Evolutionary conservation across 1,139 yeast genomes (phyloP).

Genomic region (Blastobotrys elegans): DNA sequence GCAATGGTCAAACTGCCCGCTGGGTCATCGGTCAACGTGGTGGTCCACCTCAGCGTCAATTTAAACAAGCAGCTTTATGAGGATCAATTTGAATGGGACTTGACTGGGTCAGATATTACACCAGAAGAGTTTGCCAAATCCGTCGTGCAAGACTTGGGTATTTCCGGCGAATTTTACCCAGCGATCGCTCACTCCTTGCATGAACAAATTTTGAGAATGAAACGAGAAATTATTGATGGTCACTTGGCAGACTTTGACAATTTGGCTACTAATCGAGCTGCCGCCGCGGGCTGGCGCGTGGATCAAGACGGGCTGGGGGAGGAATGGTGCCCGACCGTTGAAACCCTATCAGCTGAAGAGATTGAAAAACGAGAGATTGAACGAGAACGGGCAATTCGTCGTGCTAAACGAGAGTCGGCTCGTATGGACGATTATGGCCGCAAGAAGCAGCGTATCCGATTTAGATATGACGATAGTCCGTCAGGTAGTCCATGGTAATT

Average conservation of each 20-base stretch:
- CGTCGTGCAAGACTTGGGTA: constrained; percentile 80
- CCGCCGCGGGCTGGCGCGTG: constrained; percentile 59
- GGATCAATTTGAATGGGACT: constrained; percentile 94
- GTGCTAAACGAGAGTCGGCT: constrained; percentile 85
- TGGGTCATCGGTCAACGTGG: constrained; percentile 67
- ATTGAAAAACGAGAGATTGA: constrained; percentile 94
- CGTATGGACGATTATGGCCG: constrained; percentile 20
- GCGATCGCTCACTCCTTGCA: constrained; percentile 87
- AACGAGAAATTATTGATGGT: constrained; percentile 85
- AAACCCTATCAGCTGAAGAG: constrained; percentile 83
- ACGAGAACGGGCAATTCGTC: constrained; percentile 83
- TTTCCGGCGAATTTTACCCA: constrained; percentile 79
- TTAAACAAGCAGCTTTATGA: constrained; percentile 80
- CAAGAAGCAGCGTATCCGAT: constrained; percentile 4
- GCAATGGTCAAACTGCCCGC: constrained; percentile 59
- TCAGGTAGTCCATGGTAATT: constrained; percentile 6
- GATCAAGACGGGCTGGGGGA: constrained; percentile 60
- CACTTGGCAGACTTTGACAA: constrained; percentile 54
- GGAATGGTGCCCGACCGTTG: constrained; percentile 88
- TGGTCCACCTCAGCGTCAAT: constrained; percentile 77
- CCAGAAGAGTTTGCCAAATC: constrained; percentile 82
- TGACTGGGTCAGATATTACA: constrained; percentile 53
- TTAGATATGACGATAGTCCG: constrained; percentile 8
- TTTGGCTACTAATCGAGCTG: constrained; percentile 50
- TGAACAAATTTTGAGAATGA: constrained; percentile 69